phyloP scores from a whole-genome alignment of 305 asterid species.

The Fraxinus ornus region DNA sequence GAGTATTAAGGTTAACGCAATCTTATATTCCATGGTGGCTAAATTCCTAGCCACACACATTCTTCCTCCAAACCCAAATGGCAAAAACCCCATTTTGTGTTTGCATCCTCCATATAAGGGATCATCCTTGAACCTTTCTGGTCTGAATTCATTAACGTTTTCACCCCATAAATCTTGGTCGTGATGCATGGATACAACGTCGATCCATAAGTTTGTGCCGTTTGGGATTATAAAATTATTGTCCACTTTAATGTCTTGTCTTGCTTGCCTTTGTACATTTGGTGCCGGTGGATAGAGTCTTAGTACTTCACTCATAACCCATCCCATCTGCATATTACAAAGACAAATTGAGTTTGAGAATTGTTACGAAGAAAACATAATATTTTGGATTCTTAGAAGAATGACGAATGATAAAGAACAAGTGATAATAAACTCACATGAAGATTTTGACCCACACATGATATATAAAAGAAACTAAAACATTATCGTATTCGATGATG shows the following conservation, averaged over 20 bases:
- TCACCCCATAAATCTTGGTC: constrained; percentile 71
- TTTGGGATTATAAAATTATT: constrained; percentile 45
- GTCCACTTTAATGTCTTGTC: constrained; percentile 63
- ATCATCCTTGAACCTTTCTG: constrained; percentile 60
- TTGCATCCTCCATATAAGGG: constrained; percentile 57
- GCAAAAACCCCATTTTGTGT: constrained; percentile 89
- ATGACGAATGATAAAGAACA: neutral
- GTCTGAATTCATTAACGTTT: constrained; percentile 72
- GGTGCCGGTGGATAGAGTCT: constrained; percentile 85
- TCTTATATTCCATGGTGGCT: constrained; percentile 68
- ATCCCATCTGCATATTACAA: constrained; percentile 67
- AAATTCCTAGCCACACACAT: constrained; percentile 82
- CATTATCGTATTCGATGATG: neutral
- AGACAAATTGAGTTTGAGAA: neutral
- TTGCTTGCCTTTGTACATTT: constrained; percentile 72
- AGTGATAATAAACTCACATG: neutral
- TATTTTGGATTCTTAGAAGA: neutral
- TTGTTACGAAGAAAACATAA: neutral
- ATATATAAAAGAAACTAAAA: neutral
- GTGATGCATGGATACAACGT: constrained; percentile 80
- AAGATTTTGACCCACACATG: neutral
- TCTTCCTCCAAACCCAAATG: constrained; percentile 92
- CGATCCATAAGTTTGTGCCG: constrained; percentile 91
- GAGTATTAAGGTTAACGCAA: constrained; percentile 54
- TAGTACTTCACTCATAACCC: constrained; percentile 83